Conservation (phyloP, 2,329 filamentous ascomycete genomes). For the Neoscytalidium dimidiatum region DNA sequence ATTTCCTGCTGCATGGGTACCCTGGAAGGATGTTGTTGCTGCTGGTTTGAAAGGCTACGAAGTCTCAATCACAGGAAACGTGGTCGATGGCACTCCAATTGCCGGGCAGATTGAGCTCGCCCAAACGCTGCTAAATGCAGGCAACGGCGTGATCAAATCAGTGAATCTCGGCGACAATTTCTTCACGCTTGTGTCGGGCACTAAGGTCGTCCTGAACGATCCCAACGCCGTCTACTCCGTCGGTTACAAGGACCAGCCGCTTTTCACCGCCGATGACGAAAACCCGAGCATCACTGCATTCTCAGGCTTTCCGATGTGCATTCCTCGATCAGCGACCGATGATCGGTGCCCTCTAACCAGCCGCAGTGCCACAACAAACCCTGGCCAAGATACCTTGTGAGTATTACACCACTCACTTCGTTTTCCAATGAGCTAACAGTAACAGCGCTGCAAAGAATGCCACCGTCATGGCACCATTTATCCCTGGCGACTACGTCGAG, state of each 20-base stretch:
- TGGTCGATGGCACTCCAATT: conserved; percentile 38
- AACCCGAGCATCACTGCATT: conserved; percentile 52
- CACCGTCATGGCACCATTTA: conserved; percentile 44
- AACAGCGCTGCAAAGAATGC: conserved; percentile 33
- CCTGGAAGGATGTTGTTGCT: conserved; percentile 37
- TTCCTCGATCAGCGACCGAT: conserved; percentile 45
- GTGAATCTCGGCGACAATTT: conserved; percentile 32
- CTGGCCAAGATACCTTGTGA: not conserved
- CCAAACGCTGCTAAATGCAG: conserved; percentile 39
- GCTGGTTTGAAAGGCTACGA: conserved; percentile 15
- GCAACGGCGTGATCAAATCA: conserved; percentile 38
- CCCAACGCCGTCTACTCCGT: conserved; percentile 49
- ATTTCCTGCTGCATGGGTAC: conserved; percentile 50
- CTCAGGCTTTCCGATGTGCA: conserved; percentile 56
- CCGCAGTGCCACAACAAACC: conserved; percentile 31
- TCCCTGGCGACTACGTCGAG: conserved; percentile 44
- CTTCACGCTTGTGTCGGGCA: conserved; percentile 40
- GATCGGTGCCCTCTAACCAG: conserved; percentile 41
- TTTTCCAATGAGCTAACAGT: not conserved
- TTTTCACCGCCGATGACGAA: conserved; percentile 52
- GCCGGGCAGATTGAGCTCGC: conserved; percentile 43
- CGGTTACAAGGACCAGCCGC: conserved; percentile 39
- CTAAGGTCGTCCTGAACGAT: conserved; percentile 45
- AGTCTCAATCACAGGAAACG: conserved; percentile 41
- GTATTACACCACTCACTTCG: conserved; percentile 22